phyloP scores from a whole-genome alignment of 768 basidiomycete species.

The Psilocybe azurescens region DNA sequence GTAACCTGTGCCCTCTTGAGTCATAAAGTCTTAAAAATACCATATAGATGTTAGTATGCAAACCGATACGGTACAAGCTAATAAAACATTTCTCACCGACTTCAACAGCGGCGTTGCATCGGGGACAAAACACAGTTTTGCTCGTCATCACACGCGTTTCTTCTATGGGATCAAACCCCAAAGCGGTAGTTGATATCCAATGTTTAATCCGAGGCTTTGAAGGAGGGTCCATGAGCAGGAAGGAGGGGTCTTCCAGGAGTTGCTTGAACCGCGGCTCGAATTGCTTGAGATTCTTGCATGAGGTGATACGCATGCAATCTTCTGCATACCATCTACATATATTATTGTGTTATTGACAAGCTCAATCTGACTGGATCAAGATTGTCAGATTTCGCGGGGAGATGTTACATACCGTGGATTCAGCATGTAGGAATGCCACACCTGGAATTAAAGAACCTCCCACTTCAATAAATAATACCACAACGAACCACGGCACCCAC shows the following conservation, averaged over 20 bases:
- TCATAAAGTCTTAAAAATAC: constrained; percentile 42
- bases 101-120: constrained; percentile 24
- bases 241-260: constrained; percentile 13
- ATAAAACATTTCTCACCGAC: constrained; percentile 25
- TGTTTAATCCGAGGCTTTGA: constrained; percentile 12
- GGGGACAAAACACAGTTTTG: constrained; percentile 33
- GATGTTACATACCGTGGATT: constrained; percentile 26
- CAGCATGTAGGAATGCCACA: constrained; percentile 44
- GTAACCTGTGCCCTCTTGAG: constrained; percentile 48
- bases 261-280: constrained; percentile 22
- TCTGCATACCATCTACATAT: constrained; percentile 36
- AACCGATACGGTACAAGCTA: constrained; percentile 22
- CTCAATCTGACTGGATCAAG: background rate
- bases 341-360: background rate
- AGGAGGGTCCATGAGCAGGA: constrained; percentile 18
- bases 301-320: constrained; percentile 30
- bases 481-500: constrained; percentile 17
- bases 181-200: constrained; percentile 21
- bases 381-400: too few relatives aligned
- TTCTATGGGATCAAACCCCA: constrained; percentile 27
- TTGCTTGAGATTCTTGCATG: constrained; percentile 24
- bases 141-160: constrained; percentile 2
- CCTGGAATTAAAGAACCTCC: constrained; percentile 20
- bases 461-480: background rate
- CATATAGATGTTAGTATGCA: constrained; percentile 5